Base-by-base conservation (phyloP, 805 yeast genomes). In the Brettanomyces nanus region DNA sequence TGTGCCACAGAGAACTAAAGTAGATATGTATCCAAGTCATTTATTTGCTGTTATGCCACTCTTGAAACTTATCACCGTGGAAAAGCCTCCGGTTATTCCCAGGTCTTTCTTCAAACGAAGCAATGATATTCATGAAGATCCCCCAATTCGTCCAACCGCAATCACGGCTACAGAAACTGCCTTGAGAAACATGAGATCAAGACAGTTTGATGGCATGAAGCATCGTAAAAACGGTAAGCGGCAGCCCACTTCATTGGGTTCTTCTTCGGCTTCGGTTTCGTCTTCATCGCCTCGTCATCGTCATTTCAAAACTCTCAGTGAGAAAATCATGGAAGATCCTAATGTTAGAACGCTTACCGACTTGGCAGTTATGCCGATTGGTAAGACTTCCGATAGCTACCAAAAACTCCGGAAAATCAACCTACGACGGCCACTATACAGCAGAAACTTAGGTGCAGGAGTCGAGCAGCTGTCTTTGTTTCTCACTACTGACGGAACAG, bases 1-100 rank as follows among this genome's bases (percentile, higher is more conserved):
- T 52, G 65, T 74, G 20, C 80, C 81, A 4, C 79, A 73, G 41
- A 56, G 82, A 20, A 73, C 81, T 0, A 76, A 76, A 45, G 63
- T 66, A 31, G 81, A 76, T 45, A 55, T 66, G n/a, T 76, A 71
- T 43, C 63, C 69, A 3, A 58, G 55, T 23, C 77, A 71, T 44
- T 43, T 71, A n/a, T 75, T 75, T 53, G 68, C 73, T 37, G 73
- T 75, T 19, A 46, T 75, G 31, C 81, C 82, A 4, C 43, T 76
- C 40, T 61, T 72, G 39, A 68, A 71, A 38, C 56, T 76, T 33
- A 58, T 69, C 6, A 59, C 57, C 21, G 48, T 51, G 32, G 46
- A 51, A 29, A 45, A 14, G 13, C 26, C 26, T 18, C 26, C 21
- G 17, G 10, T 18, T 6, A 20, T 20, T 14, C 14, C 26, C 13